These are phyloP conservation scores for Xylaria castorea DNA, from an alignment of 495 filamentous ascomycete species.

Conservation along the genomic window DNA sequence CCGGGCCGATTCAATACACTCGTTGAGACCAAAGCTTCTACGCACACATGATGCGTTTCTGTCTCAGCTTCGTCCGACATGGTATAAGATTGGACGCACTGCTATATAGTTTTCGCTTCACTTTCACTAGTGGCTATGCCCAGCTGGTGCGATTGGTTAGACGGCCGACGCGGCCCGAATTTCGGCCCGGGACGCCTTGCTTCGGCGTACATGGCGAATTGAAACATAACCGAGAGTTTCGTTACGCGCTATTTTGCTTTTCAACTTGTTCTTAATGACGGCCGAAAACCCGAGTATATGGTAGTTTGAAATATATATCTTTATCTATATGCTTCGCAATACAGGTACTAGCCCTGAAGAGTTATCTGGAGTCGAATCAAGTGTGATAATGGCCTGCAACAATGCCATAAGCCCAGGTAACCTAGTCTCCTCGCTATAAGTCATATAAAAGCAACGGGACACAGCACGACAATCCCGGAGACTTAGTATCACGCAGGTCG, in stretches of 20 bases:
- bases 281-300: no score
- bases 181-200: neutral
- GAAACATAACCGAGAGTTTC: neutral
- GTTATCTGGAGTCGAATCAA: neutral
- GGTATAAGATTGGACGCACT: neutral
- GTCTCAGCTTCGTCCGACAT: neutral
- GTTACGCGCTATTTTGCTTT: neutral
- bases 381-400: neutral
- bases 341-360: no score
- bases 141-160: neutral
- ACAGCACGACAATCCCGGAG: no score
- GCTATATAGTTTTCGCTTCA: neutral
- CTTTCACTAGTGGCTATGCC: neutral
- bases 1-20: no score
- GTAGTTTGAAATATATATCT: no score
- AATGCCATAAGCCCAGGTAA: neutral
- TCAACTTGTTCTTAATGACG: neutral
- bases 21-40: neutral
- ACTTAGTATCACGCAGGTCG: neutral
- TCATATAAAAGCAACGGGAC: neutral
- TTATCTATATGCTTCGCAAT: no score
- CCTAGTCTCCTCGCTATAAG: neutral
- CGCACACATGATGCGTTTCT: neutral
- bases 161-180: neutral
- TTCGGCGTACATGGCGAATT: neutral